These are phyloP conservation scores for Gossypium australe DNA, from an alignment of 345 rosid genomes.

Conservation along the genomic window DNA sequence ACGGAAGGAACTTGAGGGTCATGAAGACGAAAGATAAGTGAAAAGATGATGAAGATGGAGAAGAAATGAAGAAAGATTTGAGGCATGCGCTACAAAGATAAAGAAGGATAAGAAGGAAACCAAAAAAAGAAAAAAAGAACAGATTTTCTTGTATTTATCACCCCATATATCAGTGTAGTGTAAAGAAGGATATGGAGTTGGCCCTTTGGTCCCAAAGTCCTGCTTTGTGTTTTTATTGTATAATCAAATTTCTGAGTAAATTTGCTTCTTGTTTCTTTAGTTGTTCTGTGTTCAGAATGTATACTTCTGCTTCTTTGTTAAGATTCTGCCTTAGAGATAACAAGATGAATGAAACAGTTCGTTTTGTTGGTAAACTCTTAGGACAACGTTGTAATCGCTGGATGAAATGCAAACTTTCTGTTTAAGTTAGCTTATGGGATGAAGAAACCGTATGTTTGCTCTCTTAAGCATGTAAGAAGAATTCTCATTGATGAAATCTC, in stretches of 20 bases:
- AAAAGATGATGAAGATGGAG: neutral
- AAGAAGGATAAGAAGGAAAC: conserved; percentile 20
- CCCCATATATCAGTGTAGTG: conserved; percentile 41
- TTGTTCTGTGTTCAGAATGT: conserved; percentile 18
- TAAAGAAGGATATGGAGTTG: conserved; percentile 42
- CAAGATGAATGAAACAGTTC: neutral
- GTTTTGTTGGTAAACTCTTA: neutral
- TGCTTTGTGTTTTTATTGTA: conserved; percentile 36
- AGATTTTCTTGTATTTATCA: conserved; percentile 28
- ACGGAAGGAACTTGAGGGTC: conserved; percentile 1
- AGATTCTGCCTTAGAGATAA: neutral
- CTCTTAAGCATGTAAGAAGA: neutral
- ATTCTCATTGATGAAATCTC: no score
- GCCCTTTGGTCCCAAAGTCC: conserved; percentile 23
- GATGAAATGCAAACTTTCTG: neutral
- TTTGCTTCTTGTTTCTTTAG: conserved; percentile 31
- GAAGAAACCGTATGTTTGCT: neutral
- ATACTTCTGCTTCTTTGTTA: conserved; percentile 14
- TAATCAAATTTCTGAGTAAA: conserved; percentile 33
- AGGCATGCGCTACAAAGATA: conserved; percentile 11
- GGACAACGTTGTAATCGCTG: neutral
- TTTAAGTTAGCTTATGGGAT: neutral
- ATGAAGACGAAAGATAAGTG: neutral
- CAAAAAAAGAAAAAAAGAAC: neutral
- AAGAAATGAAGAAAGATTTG: conserved; percentile 4